Evolutionary conservation across 768 basidiomycete species (phyloP).

Genomic region (Megacollybia marginata): DNA sequence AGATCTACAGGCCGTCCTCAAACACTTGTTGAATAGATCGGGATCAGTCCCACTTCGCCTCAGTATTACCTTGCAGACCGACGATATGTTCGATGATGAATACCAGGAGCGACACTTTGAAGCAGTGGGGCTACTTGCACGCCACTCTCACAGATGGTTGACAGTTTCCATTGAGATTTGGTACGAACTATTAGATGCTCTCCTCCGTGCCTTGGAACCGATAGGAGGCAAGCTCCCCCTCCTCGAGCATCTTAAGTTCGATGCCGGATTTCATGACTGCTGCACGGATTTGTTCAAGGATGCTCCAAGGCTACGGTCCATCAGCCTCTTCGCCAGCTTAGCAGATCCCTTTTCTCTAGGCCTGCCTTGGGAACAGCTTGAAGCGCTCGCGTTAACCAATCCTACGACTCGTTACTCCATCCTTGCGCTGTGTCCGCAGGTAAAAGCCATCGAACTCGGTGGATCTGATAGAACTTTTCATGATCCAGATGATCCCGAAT

Average conservation of each 20-base stretch:
- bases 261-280: neutral
- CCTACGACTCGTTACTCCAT: neutral
- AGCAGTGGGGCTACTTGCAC: neutral
- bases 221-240: neutral
- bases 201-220: neutral
- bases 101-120: neutral
- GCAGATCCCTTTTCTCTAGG: neutral
- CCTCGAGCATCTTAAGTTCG: neutral
- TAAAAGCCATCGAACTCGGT: no score
- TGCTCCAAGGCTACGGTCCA: neutral
- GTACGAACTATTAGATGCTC: neutral
- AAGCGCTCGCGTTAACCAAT: neutral
- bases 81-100: neutral
- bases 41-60: neutral
- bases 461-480: no score
- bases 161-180: no score
- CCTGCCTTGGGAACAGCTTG: neutral
- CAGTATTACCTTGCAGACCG: neutral
- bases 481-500: no score
- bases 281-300: neutral
- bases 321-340: neutral
- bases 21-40: neutral
- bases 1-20: no score
- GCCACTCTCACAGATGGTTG: no score
- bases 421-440: neutral